These are phyloP conservation scores for Cytospora schulzeri DNA, from an alignment of 2,329 filamentous ascomycete species.

Conservation along the genomic window DNA sequence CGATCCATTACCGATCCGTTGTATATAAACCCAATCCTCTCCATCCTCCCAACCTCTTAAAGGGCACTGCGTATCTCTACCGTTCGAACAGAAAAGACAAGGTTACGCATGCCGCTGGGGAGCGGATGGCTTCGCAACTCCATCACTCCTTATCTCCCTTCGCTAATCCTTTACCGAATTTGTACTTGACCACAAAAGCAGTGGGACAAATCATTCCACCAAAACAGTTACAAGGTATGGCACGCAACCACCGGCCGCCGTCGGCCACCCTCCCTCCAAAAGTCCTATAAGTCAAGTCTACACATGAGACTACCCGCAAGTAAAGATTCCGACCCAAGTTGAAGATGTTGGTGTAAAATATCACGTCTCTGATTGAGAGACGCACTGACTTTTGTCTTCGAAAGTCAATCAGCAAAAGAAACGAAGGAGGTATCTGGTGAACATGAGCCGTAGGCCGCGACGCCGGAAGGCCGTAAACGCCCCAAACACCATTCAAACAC, in stretches of 20 bases:
- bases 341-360: neutral
- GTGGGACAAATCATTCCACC: neutral
- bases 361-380: neutral
- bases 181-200: neutral
- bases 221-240: neutral
- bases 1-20: constrained; percentile 7
- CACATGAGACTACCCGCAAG: neutral
- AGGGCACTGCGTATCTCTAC: neutral
- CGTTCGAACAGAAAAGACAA: neutral
- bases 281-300: neutral
- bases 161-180: neutral
- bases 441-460: constrained; percentile 22
- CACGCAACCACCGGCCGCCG: neutral
- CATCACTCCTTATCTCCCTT: neutral
- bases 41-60: neutral
- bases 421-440: constrained; percentile 22
- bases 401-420: constrained; percentile 11
- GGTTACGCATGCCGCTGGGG: constrained; percentile 10
- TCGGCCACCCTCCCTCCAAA: neutral
- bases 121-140: neutral
- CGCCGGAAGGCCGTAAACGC: constrained; percentile 26
- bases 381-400: neutral
- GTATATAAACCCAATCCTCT: neutral
- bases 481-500: constrained; percentile 21
- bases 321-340: neutral